A percentile compares a stretch with the other conserved stretches of the same genome.
Conservation (phyloP, 441 rosid species). For the Adansonia gregorii region DNA sequence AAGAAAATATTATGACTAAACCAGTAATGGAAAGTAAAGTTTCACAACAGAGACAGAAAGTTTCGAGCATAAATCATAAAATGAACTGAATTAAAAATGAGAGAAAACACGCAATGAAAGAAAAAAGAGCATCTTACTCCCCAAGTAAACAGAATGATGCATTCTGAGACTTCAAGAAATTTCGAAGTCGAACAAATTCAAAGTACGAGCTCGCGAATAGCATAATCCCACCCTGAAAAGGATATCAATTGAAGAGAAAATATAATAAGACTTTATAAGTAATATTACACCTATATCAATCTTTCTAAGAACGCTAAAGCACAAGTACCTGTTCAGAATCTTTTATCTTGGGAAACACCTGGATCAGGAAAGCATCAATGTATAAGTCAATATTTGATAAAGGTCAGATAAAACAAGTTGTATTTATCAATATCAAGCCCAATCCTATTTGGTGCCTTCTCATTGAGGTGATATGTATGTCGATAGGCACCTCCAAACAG, state of each 20-base stretch:
- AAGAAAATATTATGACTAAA: conserved; percentile 3
- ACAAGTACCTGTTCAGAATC: conserved; percentile 78
- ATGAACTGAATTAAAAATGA: not conserved
- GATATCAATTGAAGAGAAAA: conserved; percentile 18
- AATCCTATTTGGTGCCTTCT: not conserved
- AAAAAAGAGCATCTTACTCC: conserved; percentile 62
- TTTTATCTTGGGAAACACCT: conserved; percentile 94
- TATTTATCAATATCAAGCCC: conserved; percentile 4
- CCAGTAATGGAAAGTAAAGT: not conserved
- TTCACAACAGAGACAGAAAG: not conserved
- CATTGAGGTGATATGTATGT: not conserved
- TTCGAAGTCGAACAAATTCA: conserved; percentile 80
- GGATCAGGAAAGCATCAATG: conserved; percentile 42
- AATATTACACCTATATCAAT: not conserved
- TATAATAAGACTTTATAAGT: not conserved
- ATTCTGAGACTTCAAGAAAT: conserved; percentile 83
- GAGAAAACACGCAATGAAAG: conserved; percentile 4
- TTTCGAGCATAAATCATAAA: not conserved
- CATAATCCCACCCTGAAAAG: conserved; percentile 84
- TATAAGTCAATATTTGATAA: conserved; percentile 26
- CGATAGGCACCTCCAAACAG: not conserved
- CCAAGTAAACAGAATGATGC: conserved; percentile 88
- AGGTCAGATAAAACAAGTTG: conserved; percentile 22
- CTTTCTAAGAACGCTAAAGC: conserved; percentile 8
- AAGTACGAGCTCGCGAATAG: conserved; percentile 85